Conservation (phyloP, 345 rosid species). For the Theobroma cacao region DNA sequence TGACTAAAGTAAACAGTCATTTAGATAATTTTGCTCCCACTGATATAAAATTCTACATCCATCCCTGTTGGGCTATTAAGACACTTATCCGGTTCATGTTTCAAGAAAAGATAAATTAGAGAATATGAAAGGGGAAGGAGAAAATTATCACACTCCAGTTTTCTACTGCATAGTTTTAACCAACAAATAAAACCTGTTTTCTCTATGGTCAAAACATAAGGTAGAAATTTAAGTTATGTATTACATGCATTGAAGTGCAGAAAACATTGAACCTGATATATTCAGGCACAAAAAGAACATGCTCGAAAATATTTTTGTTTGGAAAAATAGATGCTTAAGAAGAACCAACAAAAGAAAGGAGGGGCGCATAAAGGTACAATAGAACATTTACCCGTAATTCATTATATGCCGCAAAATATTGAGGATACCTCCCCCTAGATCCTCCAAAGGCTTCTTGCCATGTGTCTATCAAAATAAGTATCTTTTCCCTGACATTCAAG, state of each 20-base stretch:
- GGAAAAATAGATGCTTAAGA: background rate
- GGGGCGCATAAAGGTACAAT: background rate
- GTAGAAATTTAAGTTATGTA: background rate
- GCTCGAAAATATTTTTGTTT: background rate
- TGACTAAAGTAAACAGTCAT: too few relatives aligned
- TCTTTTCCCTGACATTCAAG: conserved; percentile 86
- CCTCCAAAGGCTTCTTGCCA: conserved; percentile 85
- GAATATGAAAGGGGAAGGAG: background rate
- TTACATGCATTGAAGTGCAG: background rate
- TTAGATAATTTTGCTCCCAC: too few relatives aligned
- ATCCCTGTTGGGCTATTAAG: too few relatives aligned
- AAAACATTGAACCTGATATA: background rate
- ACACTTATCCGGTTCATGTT: background rate
- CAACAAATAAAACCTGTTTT: background rate
- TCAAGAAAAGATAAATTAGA: background rate
- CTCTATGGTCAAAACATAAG: background rate
- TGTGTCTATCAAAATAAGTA: conserved; percentile 56
- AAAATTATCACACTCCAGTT: background rate
- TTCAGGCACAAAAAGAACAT: background rate
- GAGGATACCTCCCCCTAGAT: conserved; percentile 78
- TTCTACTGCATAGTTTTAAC: background rate
- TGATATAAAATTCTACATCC: too few relatives aligned
- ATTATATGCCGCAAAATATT: conserved; percentile 76
- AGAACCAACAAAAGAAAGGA: background rate
- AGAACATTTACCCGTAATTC: conserved; percentile 54